phyloP scores from a whole-genome alignment of 108 stramenopile species.

The Fistulifera pelliculosa region DNA sequence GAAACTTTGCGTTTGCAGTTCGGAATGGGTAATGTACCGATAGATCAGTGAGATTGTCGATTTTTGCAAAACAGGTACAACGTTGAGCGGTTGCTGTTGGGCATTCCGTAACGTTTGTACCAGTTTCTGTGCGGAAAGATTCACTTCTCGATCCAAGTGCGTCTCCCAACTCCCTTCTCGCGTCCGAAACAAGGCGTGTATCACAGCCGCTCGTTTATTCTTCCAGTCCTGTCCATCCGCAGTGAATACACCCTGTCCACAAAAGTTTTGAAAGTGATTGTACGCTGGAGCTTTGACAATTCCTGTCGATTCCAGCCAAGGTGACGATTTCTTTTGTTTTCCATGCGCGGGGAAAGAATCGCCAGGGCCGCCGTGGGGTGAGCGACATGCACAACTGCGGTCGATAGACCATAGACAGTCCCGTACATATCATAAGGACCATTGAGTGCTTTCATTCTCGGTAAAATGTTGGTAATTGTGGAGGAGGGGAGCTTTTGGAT shows the following conservation, averaged over 20 bases:
- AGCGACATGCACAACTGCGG: constrained; percentile 81
- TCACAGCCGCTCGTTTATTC: constrained; percentile 74
- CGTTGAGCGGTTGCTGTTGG: constrained; percentile 14
- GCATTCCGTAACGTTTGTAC: constrained; percentile 8
- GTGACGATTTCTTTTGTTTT: background rate
- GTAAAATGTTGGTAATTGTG: constrained; percentile 74
- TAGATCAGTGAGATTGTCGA: constrained; percentile 74
- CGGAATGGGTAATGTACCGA: constrained; percentile 58
- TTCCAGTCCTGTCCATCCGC: constrained; percentile 88
- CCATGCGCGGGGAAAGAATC: constrained; percentile 18
- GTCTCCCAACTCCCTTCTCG: background rate
- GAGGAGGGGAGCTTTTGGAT: constrained; percentile 47
- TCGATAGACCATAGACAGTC: constrained; percentile 82
- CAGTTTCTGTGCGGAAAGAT: constrained; percentile 53
- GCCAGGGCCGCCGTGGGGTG: constrained; percentile 77
- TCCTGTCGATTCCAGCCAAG: constrained; percentile 21
- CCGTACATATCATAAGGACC: constrained; percentile 91
- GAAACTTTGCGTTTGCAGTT: constrained; percentile 2
- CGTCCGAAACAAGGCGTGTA: constrained; percentile 47
- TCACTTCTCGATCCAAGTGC: constrained; percentile 44
- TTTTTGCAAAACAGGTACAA: constrained; percentile 66
- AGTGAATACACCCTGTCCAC: constrained; percentile 86
- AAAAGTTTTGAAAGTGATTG: constrained; percentile 88
- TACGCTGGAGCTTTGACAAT: constrained; percentile 82
- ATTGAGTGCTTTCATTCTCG: constrained; percentile 71